These are phyloP conservation scores for Fusarium humuli DNA, from an alignment of 2,329 filamentous ascomycete species.

Conservation along the genomic window DNA sequence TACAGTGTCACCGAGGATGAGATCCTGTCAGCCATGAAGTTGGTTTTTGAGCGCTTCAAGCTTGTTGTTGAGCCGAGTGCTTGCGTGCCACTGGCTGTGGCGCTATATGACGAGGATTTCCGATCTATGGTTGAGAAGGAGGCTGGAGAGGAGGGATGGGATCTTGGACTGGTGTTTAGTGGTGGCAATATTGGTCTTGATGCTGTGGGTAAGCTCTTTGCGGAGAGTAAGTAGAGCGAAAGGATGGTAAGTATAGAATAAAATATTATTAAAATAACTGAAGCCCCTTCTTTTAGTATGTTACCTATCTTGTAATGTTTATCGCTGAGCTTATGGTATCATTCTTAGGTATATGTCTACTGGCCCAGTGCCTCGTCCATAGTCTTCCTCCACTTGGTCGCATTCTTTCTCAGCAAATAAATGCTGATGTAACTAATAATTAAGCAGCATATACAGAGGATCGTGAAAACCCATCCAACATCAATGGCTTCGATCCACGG, in stretches of 20 bases:
- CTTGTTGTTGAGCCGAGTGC: slow-evolving; percentile 89
- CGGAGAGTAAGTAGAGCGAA: slow-evolving; percentile 17
- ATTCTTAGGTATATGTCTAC: not conserved
- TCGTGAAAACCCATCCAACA: slow-evolving; percentile 81
- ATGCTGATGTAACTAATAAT: slow-evolving; percentile 68
- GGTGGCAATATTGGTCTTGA: slow-evolving; percentile 71
- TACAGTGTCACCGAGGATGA: slow-evolving; percentile 82
- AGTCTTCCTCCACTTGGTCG: slow-evolving; percentile 69
- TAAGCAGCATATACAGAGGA: slow-evolving; percentile 63
- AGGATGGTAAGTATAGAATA: not conserved
- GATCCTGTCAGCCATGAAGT: slow-evolving; percentile 79
- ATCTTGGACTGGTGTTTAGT: slow-evolving; percentile 69
- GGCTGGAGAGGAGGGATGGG: slow-evolving; percentile 79
- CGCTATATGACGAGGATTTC: slow-evolving; percentile 88
- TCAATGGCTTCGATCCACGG: slow-evolving; percentile 78
- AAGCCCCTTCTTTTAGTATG: not conserved
- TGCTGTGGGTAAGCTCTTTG: slow-evolving; percentile 64
- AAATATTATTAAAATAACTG: not conserved
- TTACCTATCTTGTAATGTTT: not conserved
- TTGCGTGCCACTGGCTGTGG: slow-evolving; percentile 85
- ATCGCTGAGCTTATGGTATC: not conserved
- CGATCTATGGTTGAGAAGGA: slow-evolving; percentile 75
- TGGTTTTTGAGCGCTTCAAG: slow-evolving; percentile 91
- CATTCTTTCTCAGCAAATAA: slow-evolving; percentile 70
- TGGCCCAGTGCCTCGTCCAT: slow-evolving; percentile 67